These are phyloP conservation scores for Penicillium samsonianum DNA, from an alignment of 495 filamentous ascomycete genomes.

Conservation along the genomic window DNA sequence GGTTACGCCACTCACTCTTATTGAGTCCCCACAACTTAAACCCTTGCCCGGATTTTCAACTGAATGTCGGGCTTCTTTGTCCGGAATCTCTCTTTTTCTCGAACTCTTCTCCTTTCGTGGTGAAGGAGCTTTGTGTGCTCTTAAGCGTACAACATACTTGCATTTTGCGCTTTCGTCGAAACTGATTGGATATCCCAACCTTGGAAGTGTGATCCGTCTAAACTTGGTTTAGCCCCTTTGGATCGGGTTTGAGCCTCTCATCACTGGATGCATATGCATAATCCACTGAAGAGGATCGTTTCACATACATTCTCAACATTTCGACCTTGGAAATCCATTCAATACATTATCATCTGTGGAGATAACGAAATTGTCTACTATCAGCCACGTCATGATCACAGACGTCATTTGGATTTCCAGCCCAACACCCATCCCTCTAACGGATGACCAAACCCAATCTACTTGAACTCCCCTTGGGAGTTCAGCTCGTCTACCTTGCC, in stretches of 20 bases:
- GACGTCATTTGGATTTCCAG: background rate
- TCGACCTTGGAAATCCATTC: constrained; percentile 2
- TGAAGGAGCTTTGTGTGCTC: background rate
- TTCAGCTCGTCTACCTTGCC: constrained; percentile 53
- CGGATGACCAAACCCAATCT: constrained; percentile 43
- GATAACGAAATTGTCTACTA: background rate
- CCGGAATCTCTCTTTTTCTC: background rate
- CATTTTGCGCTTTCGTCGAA: background rate
- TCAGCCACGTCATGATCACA: constrained; percentile 8
- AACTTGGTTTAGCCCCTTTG: constrained; percentile 7
- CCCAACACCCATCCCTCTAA: constrained; percentile 16
- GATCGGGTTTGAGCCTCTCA: constrained; percentile 8
- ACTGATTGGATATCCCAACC: background rate
- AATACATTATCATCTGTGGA: background rate
- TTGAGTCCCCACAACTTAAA: constrained; percentile 24
- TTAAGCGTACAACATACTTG: too few species aligned
- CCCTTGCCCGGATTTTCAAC: constrained; percentile 22
- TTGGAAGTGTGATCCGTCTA: background rate
- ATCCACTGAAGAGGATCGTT: constrained; percentile 16
- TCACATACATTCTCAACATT: background rate
- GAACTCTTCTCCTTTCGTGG: background rate
- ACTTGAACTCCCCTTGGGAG: constrained; percentile 43
- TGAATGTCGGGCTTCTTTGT: background rate
- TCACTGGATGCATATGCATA: constrained; percentile 10
- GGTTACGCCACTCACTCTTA: constrained; percentile 34